Evolutionary conservation across 768 basidiomycete species (phyloP).

Genomic region (Cystobasidium tubakii): DNA sequence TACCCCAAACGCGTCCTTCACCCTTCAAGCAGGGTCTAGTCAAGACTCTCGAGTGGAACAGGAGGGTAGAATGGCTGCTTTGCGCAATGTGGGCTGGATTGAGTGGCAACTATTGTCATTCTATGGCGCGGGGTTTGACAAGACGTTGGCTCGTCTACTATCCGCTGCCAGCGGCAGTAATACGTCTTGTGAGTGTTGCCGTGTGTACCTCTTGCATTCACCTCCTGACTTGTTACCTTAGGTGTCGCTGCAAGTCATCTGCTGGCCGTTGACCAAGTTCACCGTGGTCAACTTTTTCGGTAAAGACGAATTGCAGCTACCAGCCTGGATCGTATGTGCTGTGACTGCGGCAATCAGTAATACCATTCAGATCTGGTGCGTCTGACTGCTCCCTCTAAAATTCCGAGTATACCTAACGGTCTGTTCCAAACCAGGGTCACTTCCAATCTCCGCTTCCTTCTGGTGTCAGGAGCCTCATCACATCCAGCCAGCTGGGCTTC

Average conservation of each 20-base stretch:
- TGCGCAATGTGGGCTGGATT: constrained; percentile 29
- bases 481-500: constrained; percentile 22
- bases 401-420: too few relatives aligned
- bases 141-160: constrained; percentile 35
- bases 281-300: constrained; percentile 35
- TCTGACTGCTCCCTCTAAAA: neutral
- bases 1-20: neutral
- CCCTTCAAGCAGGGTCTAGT: neutral
- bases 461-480: constrained; percentile 27
- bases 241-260: constrained; percentile 33
- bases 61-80: constrained; percentile 26
- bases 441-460: constrained; percentile 34
- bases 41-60: neutral
- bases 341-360: constrained; percentile 26
- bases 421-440: constrained; percentile 34
- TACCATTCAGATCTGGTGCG: constrained; percentile 34
- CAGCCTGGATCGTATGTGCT: constrained; percentile 33
- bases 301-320: constrained; percentile 19
- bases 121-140: constrained; percentile 32
- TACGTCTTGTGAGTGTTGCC: constrained; percentile 12
- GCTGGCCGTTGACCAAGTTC: constrained; percentile 35
- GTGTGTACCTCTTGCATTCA: neutral
- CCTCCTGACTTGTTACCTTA: neutral
- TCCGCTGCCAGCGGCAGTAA: constrained; percentile 31
- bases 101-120: constrained; percentile 29